These are phyloP conservation scores for Colletotrichum viniferum DNA, from an alignment of 2,329 filamentous ascomycete species.

Conservation along the genomic window DNA sequence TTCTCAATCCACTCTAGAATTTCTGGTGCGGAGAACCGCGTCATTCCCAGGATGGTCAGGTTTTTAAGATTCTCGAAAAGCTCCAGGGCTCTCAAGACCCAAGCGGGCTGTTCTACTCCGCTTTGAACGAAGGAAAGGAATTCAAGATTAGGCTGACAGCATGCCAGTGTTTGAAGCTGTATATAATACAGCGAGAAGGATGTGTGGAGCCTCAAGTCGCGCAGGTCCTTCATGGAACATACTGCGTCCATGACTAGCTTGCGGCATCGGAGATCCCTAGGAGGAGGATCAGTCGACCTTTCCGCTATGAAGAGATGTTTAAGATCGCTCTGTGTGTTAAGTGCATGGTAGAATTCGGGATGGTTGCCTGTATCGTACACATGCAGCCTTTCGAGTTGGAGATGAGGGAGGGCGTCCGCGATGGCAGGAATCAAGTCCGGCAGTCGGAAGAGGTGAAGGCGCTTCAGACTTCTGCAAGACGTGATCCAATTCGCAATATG, in stretches of 20 bases:
- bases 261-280: background rate
- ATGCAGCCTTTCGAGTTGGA: background rate
- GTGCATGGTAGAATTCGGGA: background rate
- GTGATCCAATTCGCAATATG: background rate
- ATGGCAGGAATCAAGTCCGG: background rate
- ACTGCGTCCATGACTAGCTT: background rate
- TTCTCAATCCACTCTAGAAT: background rate
- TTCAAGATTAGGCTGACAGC: background rate
- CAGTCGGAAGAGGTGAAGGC: background rate
- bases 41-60: background rate
- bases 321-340: background rate
- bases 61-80: background rate
- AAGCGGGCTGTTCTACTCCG: background rate
- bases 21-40: background rate
- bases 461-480: background rate
- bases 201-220: conserved; percentile 1
- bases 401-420: background rate
- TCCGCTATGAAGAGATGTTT: background rate
- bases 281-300: background rate
- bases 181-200: background rate
- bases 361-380: background rate
- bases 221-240: background rate
- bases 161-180: background rate
- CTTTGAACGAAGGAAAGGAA: background rate
- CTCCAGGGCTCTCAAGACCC: background rate